These are phyloP conservation scores for Leishmania mexicana DNA, from an alignment of 208 protist genomes.

Conservation along the genomic window DNA sequence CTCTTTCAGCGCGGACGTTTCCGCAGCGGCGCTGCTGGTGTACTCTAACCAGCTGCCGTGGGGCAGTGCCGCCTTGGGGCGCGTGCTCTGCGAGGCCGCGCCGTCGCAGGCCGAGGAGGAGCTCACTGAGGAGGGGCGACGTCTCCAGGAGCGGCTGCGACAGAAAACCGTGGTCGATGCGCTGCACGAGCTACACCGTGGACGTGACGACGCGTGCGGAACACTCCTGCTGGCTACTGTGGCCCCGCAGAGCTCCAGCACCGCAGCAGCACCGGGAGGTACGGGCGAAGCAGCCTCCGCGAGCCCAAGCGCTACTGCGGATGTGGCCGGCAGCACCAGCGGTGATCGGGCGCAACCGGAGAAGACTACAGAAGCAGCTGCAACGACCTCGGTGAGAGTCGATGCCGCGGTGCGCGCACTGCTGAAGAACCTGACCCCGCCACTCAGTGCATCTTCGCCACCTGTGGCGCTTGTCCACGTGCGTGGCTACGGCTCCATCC, in stretches of 20 bases:
- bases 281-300: background rate
- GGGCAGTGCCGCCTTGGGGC: constrained; percentile 20
- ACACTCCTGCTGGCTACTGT: constrained; percentile 29
- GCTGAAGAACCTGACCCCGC: constrained; percentile 25
- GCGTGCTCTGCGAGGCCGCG: background rate
- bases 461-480: constrained; percentile 44
- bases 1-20: constrained; percentile 17
- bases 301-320: background rate
- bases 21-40: constrained; percentile 26
- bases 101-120: background rate
- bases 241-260: background rate
- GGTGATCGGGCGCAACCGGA: background rate
- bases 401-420: constrained; percentile 30
- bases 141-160: background rate
- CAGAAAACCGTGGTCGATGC: constrained; percentile 4
- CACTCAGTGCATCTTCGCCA: background rate
- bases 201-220: constrained; percentile 32
- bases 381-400: background rate
- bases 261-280: background rate
- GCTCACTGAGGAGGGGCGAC: background rate
- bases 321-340: background rate
- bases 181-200: constrained; percentile 18
- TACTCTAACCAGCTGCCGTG: constrained; percentile 24
- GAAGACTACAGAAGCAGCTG: background rate
- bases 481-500: constrained; percentile 53